Percentiles rank a stretch among this genome's conserved stretches.
Evolutionary conservation across 2,329 filamentous ascomycete genomes (phyloP).

Genomic region (Aaosphaeria arxii): DNA sequence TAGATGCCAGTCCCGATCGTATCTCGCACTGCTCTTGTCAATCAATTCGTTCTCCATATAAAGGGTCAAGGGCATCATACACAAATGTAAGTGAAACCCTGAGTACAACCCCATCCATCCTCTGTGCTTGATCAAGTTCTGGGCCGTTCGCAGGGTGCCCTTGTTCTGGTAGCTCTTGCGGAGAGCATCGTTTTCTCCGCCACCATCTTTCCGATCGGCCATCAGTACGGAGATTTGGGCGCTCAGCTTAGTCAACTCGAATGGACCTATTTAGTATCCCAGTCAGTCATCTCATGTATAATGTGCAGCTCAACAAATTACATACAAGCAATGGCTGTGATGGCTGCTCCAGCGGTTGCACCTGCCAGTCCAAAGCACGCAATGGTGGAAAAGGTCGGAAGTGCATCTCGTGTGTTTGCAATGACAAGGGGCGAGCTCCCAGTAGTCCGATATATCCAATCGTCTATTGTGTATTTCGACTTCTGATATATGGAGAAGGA

Average conservation of each 20-base stretch:
- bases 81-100: slow-evolving; percentile 73
- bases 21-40: slow-evolving; percentile 63
- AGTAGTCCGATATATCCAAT: slow-evolving; percentile 63
- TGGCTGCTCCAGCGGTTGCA: slow-evolving; percentile 74
- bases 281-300: slow-evolving; percentile 9
- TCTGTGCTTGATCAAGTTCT: slow-evolving; percentile 72
- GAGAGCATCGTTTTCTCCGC: slow-evolving; percentile 33
- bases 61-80: slow-evolving; percentile 48
- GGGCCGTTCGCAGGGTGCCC: slow-evolving; percentile 72
- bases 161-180: slow-evolving; percentile 69
- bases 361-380: slow-evolving; percentile 75
- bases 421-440: slow-evolving; percentile 70
- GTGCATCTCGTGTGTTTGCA: slow-evolving; percentile 67
- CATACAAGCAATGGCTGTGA: slow-evolving; percentile 73
- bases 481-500: slow-evolving; percentile 79
- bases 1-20: slow-evolving; percentile 82
- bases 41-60: not conserved
- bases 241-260: slow-evolving; percentile 86
- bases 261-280: slow-evolving; percentile 56
- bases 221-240: slow-evolving; percentile 81
- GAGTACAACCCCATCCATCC: slow-evolving; percentile 74
- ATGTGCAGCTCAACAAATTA: not conserved
- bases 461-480: slow-evolving; percentile 70
- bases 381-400: slow-evolving; percentile 70
- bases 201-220: slow-evolving; percentile 56